These are phyloP conservation scores for Rheum nobile DNA, from an alignment of 148 eudicot genomes.

Conservation along the genomic window DNA sequence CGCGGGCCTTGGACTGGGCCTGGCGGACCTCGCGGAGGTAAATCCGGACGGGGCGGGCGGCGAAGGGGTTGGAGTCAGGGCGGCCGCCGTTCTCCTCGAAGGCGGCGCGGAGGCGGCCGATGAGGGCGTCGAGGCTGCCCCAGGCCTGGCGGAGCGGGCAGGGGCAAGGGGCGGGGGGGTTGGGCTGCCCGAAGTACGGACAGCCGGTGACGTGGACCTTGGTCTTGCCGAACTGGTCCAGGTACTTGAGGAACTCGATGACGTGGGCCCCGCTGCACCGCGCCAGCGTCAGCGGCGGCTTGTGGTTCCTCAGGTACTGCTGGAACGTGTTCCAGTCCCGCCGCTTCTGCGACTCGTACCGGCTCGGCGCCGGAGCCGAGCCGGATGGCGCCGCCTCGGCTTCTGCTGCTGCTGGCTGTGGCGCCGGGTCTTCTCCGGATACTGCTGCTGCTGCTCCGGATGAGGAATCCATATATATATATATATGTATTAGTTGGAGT, in stretches of 20 bases:
- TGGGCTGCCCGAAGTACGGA: conserved; percentile 52
- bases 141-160: conserved; percentile 65
- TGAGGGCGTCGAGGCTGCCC: conserved; percentile 68
- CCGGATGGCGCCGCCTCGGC: not conserved
- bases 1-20: conserved; percentile 7
- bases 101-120: conserved; percentile 62
- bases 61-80: conserved; percentile 8
- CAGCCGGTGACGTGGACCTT: conserved; percentile 53
- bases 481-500: no score
- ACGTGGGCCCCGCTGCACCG: conserved; percentile 78
- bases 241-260: conserved; percentile 55
- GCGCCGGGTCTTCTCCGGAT: not conserved
- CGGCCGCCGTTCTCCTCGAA: conserved; percentile 32
- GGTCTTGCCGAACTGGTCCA: conserved; percentile 73
- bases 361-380: not conserved
- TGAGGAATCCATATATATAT: not conserved
- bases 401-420: not conserved
- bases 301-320: conserved; percentile 60
- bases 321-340: conserved; percentile 71
- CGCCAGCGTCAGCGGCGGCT: conserved; percentile 45
- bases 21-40: conserved; percentile 8
- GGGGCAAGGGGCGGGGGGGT: conserved; percentile 61
- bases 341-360: conserved; percentile 28
- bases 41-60: conserved; percentile 5
- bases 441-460: not conserved